Percentiles rank a stretch among this genome's conserved stretches.
Conservation (phyloP, 495 filamentous ascomycete species). For the Entonaema liquescens region DNA sequence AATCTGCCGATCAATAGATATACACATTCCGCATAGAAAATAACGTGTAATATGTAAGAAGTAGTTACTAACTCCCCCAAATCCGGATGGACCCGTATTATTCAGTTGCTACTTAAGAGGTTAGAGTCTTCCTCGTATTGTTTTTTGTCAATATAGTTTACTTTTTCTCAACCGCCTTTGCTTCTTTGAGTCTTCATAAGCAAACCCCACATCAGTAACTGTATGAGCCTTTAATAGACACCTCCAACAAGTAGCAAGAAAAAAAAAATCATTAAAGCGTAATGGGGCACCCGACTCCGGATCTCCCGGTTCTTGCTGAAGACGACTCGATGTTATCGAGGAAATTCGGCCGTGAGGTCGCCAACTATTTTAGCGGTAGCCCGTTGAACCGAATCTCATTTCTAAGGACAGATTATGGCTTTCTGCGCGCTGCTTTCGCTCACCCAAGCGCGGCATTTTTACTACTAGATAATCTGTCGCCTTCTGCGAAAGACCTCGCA, state of each 20-base stretch:
- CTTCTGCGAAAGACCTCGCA: slow-evolving; percentile 68
- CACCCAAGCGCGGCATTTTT: slow-evolving; percentile 77
- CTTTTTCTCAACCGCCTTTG: not conserved
- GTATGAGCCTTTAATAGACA: slow-evolving; percentile 1
- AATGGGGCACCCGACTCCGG: slow-evolving; percentile 48
- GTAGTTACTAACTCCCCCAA: slow-evolving; percentile 9
- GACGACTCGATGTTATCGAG: slow-evolving; percentile 84
- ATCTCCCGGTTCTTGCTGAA: slow-evolving; percentile 59
- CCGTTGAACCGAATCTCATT: slow-evolving; percentile 77
- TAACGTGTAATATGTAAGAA: not conserved
- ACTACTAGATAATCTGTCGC: slow-evolving; percentile 79
- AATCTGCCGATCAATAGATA: too few relatives aligned
- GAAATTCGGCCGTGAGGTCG: slow-evolving; percentile 88
- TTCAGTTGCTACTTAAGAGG: not conserved
- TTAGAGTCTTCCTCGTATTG: not conserved
- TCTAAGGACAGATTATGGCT: slow-evolving; percentile 78
- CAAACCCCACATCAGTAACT: not conserved
- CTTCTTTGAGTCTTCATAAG: not conserved
- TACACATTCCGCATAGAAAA: not conserved
- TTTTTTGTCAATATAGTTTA: not conserved
- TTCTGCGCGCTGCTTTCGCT: slow-evolving; percentile 77
- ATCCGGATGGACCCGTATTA: slow-evolving; percentile 5
- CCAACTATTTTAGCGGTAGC: slow-evolving; percentile 93
- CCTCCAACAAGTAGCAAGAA: not conserved
- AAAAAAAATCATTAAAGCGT: slow-evolving; percentile 16